A percentile compares a stretch with the other conserved stretches of the same genome.
Conservation (phyloP, 805 yeast genomes). For the Wickerhamomyces xylosicus region DNA sequence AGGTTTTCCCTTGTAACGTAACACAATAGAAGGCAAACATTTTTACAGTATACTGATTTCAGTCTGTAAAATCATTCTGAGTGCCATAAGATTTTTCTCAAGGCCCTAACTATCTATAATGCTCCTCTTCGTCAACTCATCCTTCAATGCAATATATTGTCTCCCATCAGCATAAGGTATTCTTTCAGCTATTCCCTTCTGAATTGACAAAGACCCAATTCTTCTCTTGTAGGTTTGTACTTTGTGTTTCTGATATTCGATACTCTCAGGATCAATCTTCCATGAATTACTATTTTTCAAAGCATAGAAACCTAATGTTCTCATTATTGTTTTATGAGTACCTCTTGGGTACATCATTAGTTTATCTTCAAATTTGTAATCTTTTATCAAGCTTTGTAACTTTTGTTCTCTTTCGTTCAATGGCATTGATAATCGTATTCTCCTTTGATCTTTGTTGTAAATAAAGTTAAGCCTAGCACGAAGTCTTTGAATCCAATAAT, state of each 20-base stretch:
- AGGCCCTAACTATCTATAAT: too few species aligned
- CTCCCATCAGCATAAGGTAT: conserved; percentile 21
- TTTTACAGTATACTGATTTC: too few species aligned
- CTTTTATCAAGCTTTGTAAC: conserved; percentile 1
- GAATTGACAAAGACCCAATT: conserved; percentile 19
- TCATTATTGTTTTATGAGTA: conserved; percentile 3
- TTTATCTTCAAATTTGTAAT: conserved; percentile 1
- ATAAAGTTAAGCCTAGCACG: conserved; percentile 14
- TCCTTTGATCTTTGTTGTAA: conserved; percentile 3
- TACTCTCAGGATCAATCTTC: too few species aligned
- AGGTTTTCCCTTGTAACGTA: too few species aligned
- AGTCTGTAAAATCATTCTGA: too few species aligned
- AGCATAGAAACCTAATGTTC: conserved; percentile 10
- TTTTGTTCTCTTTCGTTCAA: conserved; percentile 9
- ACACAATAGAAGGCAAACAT: too few species aligned
- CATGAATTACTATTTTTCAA: conserved; percentile 1
- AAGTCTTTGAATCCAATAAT: conserved; percentile 16
- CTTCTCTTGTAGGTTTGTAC: conserved; percentile 13
- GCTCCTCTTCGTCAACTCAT: conserved; percentile 21
- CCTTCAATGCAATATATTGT: conserved; percentile 20
- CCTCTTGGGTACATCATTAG: conserved; percentile 2
- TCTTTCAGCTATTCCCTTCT: conserved; percentile 20
- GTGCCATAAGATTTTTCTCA: too few species aligned
- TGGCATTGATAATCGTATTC: conserved; percentile 11
- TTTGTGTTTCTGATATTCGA: conserved; percentile 2